Base-by-base conservation (phyloP, 257 asterid genomes). In the Rehmannia glutinosa region DNA sequence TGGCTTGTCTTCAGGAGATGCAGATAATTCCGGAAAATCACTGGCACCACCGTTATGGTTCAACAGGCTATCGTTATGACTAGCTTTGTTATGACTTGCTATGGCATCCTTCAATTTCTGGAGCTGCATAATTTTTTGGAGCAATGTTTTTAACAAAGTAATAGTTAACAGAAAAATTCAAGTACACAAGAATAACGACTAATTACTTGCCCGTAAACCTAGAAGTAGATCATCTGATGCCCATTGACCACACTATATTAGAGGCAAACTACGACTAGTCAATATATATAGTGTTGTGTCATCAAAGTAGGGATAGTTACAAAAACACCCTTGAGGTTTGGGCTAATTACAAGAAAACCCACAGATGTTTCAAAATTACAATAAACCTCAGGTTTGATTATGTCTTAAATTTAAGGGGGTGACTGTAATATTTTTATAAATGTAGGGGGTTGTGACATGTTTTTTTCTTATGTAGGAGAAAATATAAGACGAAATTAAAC, bases 91-190 rank as follows among this genome's bases (percentile, higher is more conserved):
- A 45, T 83, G 80, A 13, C 52, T 28, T 33, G 71, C 83, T 58
- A 86, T 86, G 24, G 93, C 87, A 69, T 86, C 89, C 79, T 63
- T 86, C 50, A 86, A 35, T 72, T 83, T 86, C 84, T 81, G 89
- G 62, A 86, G 78, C 93, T 86, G 86, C 86, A 83, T 53, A 24
- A 11, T 42, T 21, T 28, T 49, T 16, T 9, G 27, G 42, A 39
- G 39, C 8, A 52, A 69, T 27, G 63, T 16, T n/a, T 3, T 63
- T 9, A 75, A 69, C 53, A 52, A 23, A 13, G 55, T 15, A 53
- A 38, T 20, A 20, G 20, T 66, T 27, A 7, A 1, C 13, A 13
- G 1, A 23, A 56, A 52, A 32, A 3, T 3, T 5, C 3, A 23
- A 21, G 12, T 7, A 35, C 5, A 12, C 21, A 16, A 0, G 12